Base-by-base conservation (phyloP, 73 alveolate genomes). In the Tetrahymena elliotti region DNA sequence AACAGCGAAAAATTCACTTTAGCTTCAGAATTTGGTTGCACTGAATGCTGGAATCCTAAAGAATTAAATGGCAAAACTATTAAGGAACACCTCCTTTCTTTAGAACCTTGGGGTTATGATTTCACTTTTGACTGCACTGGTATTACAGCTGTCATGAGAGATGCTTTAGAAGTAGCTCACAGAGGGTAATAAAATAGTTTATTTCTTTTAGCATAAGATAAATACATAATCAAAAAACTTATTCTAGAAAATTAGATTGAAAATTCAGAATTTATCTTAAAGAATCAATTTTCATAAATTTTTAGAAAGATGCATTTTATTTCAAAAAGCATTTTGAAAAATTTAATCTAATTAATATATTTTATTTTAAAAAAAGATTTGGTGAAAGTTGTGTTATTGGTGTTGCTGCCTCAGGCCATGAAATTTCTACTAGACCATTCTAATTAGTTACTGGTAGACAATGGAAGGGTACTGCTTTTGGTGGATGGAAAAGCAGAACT, bases 391-490 rank as follows among this genome's bases (percentile, higher is more conserved):
- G 99, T 84, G 94, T 98, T 84, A 98, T 98, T 54, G 99, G 99
- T 96, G 99, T 98, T 41, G 99, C 99, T 35, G 99, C 98, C 18
- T 98, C 99, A 3, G 99, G 98, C 31, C 96, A 96, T 94, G 98
- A 95, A 84, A 97, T 98, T 94, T 94, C 97, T 38, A 97, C 99
- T 82, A 94, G 98, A 68, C 98, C 98, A 83, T 97, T 97, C 97
- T 95, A 98, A 97, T 96, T 96, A 35, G 98, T 98, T 33, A 95
- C 98, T 33, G 99, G 99, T 24, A 96, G 99, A 83, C 35, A 53
- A 38, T 98, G 99, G 99, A 95, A 96, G 37, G 99, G 99, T 10
- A 97, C 99, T 11, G 99, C 99, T 93, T 98, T 98, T 88, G 99
- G 99, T 83, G 99, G 99, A 35, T 95, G 96, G 95, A 97, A 98